Base-by-base conservation (phyloP, 2,329 filamentous ascomycete species). In the Aspergillus unguis region DNA sequence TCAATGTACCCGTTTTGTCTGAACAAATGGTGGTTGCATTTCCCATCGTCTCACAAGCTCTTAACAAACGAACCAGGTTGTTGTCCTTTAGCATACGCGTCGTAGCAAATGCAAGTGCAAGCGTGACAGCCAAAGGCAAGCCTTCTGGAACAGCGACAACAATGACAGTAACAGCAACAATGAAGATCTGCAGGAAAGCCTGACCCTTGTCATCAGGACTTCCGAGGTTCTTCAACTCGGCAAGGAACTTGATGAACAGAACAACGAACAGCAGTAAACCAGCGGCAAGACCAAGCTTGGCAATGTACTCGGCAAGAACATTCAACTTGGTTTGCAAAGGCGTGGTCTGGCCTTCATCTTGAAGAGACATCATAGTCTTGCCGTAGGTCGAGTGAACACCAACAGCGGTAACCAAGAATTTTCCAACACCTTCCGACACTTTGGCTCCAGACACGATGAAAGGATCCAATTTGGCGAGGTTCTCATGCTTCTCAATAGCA, bases 381-480 rank as follows among this genome's bases (percentile, higher is more conserved):
- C 88, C 88, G 62, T 88, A 85, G 31, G 82, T 87, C 0, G 87
- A 89, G 68, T 92, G 81, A 33, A 86, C 78, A 57, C 88, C 88
- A 17, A 86, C 84, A 4, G 87, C 82, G 1, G 87, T 90, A 50
- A 91, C 87, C 50, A 92, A 68, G 69, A 90, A 92, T 3, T 82
- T 84, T 7, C 89, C 88, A 6, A 90, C 79, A 50, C 88, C 88
- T 62, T 90, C 86, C 0, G 84, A 84, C 8, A 92, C 84, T 60
- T 90, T 90, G 2, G 86, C 86, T 42, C 88, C 88, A 25, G 87
- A 92, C 3, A 92, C 77, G 56, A 92, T 90, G 69, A 92, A 92
- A 0, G 88, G 88, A 61, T 92, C 88, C 56, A 87, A 74, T 63
- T 88, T 88, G 57, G 79, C 78, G 32, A 86, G 71, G 11, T 77